These are phyloP conservation scores for Cercis canadensis DNA, from an alignment of 306 rosid species.

Conservation along the genomic window DNA sequence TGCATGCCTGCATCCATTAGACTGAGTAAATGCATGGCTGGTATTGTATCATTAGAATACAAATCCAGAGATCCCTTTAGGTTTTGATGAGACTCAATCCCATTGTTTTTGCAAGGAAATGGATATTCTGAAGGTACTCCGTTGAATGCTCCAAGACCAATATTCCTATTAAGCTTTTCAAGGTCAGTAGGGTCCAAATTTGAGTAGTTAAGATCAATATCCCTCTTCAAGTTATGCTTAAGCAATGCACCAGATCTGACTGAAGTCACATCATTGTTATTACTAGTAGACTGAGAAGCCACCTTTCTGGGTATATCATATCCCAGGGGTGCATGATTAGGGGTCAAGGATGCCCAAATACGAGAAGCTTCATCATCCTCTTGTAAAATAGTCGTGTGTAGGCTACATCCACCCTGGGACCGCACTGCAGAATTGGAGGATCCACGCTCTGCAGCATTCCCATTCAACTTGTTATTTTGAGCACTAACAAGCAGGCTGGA, in stretches of 20 bases:
- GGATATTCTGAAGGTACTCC: conserved; percentile 63
- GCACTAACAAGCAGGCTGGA: conserved; percentile 58
- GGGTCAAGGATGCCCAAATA: conserved; percentile 62
- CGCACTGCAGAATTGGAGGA: conserved; percentile 55
- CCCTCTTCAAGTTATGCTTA: conserved; percentile 57
- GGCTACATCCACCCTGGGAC: conserved; percentile 62
- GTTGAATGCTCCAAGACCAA: conserved; percentile 57
- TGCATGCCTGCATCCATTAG: conserved; percentile 93
- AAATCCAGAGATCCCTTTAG: conserved; percentile 67
- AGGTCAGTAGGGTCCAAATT: conserved; percentile 54
- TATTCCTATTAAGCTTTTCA: conserved; percentile 60
- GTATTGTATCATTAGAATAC: conserved; percentile 90
- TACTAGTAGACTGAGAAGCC: conserved; percentile 57
- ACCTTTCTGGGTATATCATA: conserved; percentile 56
- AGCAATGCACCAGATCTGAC: conserved; percentile 49
- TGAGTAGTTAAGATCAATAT: conserved; percentile 52
- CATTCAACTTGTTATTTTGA: conserved; percentile 58
- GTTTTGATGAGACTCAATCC: conserved; percentile 62
- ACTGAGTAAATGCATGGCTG: conserved; percentile 99
- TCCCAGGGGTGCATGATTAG: conserved; percentile 52
- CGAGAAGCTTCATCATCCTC: conserved; percentile 65
- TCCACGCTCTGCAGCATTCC: conserved; percentile 51
- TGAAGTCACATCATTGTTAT: conserved; percentile 48
- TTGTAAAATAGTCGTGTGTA: conserved; percentile 55
- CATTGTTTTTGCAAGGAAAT: conserved; percentile 57